Conservation (phyloP, 1,284 basidiomycete genomes). For the Peniophora sp. region DNA sequence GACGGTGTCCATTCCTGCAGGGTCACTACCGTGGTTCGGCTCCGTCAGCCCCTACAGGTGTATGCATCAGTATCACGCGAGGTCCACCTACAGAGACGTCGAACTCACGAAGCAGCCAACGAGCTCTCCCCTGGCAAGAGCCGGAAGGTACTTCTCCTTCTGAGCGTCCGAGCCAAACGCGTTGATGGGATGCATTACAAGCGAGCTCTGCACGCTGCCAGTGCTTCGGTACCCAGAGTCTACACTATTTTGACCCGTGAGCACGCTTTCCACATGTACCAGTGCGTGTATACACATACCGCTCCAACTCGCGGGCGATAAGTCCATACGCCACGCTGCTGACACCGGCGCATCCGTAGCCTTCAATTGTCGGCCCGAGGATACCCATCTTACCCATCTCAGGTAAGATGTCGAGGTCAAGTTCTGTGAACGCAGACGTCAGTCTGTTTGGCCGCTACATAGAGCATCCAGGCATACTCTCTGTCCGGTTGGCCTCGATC, state of each 20-base stretch:
- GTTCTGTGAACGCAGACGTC: constrained; percentile 40
- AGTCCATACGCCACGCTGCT: constrained; percentile 90
- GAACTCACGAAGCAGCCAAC: constrained; percentile 85
- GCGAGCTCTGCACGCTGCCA: constrained; percentile 92
- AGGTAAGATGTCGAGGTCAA: constrained; percentile 70
- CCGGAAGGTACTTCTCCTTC: constrained; percentile 87
- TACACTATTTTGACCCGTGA: constrained; percentile 40
- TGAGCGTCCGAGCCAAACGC: constrained; percentile 88
- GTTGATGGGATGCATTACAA: constrained; percentile 98
- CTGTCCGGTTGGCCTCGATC: constrained; percentile 80
- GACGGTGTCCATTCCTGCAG: constrained; percentile 88
- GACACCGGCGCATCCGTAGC: constrained; percentile 93
- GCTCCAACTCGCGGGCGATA: constrained; percentile 89
- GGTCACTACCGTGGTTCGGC: constrained; percentile 95
- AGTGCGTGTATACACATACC: constrained; percentile 34
- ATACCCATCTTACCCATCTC: constrained; percentile 94
- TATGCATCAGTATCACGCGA: constrained; percentile 1
- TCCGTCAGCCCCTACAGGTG: constrained; percentile 82
- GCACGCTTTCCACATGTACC: not conserved
- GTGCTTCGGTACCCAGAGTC: constrained; percentile 95
- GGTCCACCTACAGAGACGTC: no score
- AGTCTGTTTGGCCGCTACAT: not conserved
- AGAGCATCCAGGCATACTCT: constrained; percentile 44
- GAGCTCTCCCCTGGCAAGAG: constrained; percentile 80
- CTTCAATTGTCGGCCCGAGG: constrained; percentile 86